Conservation (phyloP, 805 yeast species). For the Schwanniomyces sp. region DNA sequence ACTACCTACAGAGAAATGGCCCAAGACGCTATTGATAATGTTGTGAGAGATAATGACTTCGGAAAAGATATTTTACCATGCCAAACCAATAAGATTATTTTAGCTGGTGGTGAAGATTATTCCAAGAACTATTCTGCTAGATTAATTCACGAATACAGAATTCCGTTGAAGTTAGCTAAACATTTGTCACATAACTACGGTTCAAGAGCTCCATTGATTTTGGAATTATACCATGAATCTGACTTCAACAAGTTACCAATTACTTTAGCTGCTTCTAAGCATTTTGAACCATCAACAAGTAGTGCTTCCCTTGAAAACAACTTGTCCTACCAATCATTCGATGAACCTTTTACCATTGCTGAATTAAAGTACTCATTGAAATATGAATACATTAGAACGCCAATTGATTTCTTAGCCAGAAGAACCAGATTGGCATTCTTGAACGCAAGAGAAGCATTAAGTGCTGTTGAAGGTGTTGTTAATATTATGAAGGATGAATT, state of each 20-base stretch:
- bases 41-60: conserved; percentile 50
- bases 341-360: conserved; percentile 86
- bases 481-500: conserved; percentile 81
- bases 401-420: conserved; percentile 87
- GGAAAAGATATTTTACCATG: conserved; percentile 42
- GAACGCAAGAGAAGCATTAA: conserved; percentile 80
- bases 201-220: conserved; percentile 77
- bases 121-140: conserved; percentile 72
- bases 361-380: conserved; percentile 80
- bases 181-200: conserved; percentile 89
- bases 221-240: conserved; percentile 53
- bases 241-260: conserved; percentile 63
- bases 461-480: conserved; percentile 80
- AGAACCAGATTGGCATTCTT: conserved; percentile 91
- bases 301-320: conserved; percentile 26
- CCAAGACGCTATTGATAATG: conserved; percentile 81
- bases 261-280: conserved; percentile 48
- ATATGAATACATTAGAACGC: conserved; percentile 85
- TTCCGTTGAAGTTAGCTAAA: conserved; percentile 72
- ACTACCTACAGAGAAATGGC: conserved; percentile 98
- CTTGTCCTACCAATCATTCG: conserved; percentile 52
- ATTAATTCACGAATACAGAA: conserved; percentile 72
- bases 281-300: conserved; percentile 29
- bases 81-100: conserved; percentile 51
- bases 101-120: conserved; percentile 83